These are phyloP conservation scores for Trichoderma sp. DNA, from an alignment of 2,329 filamentous ascomycete genomes.

Conservation along the genomic window DNA sequence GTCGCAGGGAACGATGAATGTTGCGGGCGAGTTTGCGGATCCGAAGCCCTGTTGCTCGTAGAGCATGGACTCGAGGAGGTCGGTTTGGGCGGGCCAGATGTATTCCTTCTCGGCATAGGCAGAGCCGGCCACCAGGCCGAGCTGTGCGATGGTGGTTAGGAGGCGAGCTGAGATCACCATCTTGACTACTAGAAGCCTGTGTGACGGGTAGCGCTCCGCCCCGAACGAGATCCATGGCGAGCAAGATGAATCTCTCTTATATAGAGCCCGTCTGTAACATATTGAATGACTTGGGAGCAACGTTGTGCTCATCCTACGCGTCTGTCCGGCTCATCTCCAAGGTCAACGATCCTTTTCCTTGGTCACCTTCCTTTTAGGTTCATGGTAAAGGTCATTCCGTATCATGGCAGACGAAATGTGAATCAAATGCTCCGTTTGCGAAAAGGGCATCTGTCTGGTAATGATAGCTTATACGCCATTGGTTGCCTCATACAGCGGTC, in stretches of 20 bases:
- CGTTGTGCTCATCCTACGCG: constrained; percentile 13
- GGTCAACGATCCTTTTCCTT: neutral
- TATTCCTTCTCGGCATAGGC: constrained; percentile 22
- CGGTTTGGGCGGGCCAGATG: constrained; percentile 27
- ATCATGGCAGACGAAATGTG: neutral
- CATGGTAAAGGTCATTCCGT: neutral
- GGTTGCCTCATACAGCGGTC: constrained; percentile 2
- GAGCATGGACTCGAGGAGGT: constrained; percentile 29
- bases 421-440: neutral
- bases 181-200: neutral
- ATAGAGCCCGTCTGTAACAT: neutral
- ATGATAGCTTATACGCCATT: neutral
- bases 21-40: constrained; percentile 26
- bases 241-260: constrained; percentile 1
- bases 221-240: neutral
- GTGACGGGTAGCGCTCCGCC: neutral
- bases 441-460: neutral
- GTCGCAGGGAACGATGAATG: constrained; percentile 28
- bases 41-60: constrained; percentile 30
- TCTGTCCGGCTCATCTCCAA: neutral
- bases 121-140: constrained; percentile 17
- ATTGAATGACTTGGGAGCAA: neutral
- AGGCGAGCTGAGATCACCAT: constrained; percentile 13
- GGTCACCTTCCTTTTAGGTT: constrained; percentile 20
- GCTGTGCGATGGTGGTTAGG: neutral